Base-by-base conservation (phyloP, 2,329 filamentous ascomycete species). In the Fusarium kyushuense region DNA sequence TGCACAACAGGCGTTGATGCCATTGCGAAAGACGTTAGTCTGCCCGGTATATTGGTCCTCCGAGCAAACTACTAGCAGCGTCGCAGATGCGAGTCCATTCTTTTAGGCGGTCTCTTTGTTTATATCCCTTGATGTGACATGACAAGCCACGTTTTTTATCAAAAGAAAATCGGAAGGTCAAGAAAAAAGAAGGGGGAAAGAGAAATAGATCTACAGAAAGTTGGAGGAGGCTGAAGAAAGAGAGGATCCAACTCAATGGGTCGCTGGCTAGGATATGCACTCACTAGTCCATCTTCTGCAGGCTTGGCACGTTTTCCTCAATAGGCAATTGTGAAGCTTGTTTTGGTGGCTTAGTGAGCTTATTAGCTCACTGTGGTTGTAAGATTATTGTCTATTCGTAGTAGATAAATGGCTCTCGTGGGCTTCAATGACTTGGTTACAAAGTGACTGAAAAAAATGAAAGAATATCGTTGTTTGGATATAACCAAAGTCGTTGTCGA, bases 261-360 rank as follows among this genome's bases (percentile, higher is more conserved):
- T 38, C 35, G 46, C 41, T 58, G 58, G 57, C 59, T 64, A 16
- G 54, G 61, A 46, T 46, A 6, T 51, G n/a, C 43, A 29, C 53
- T 63, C 42, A 49, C 59, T 62, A 62, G 58, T 62, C 29, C 60
- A 38, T 33, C 36, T 52, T 46, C 25, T 30, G 35, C 27, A 32
- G 58, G 36, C 71, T 73, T 73, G 69, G 71, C 71, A 51, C 54
- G 40, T 60, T 73, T 70, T 62, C 71, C 71, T 54, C 56, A 58
- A 62, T 49, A 29, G 59, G 63, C 42, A 67, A 40, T 23, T 42
- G 32, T 33, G 61, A 43, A 40, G 61, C 23, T 46, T 65, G 48
- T 49, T 49, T 45, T 41, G 30, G 54, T 45, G 35, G 49, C 49
- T 42, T 47, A 45, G 54, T 42, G 45, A 54, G 45, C 33, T 41